These are phyloP conservation scores for Populus hybrid DNA, from an alignment of 441 rosid species.

Conservation along the genomic window DNA sequence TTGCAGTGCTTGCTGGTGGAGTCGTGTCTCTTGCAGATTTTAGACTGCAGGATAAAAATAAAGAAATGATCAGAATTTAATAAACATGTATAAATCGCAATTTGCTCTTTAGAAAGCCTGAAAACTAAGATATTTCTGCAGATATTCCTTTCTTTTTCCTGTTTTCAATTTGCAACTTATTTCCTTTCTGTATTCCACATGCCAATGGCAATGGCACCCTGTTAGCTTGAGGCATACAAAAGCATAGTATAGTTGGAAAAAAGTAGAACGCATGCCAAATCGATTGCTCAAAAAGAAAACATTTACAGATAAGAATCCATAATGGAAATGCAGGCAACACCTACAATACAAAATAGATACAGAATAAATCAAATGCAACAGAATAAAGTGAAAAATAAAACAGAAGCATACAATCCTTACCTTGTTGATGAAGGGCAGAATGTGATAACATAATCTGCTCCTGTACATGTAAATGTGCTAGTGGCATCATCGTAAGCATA, in stretches of 20 bases:
- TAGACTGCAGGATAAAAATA: constrained; percentile 25
- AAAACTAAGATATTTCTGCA: neutral
- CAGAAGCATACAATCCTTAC: constrained; percentile 21
- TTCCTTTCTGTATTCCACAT: neutral
- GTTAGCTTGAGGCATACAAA: neutral
- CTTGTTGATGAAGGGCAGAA: constrained; percentile 73
- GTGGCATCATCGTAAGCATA: constrained; percentile 89
- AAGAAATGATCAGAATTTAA: neutral
- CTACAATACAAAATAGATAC: neutral
- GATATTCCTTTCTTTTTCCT: neutral
- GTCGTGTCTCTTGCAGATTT: constrained; percentile 39
- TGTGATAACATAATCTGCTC: constrained; percentile 72
- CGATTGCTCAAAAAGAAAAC: neutral
- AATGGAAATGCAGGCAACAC: neutral
- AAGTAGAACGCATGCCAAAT: neutral
- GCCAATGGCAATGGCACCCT: neutral
- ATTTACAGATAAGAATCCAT: neutral
- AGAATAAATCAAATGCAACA: neutral
- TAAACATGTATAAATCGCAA: neutral
- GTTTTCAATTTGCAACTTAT: neutral
- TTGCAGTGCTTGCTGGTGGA: constrained; percentile 14
- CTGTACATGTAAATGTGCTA: constrained; percentile 76
- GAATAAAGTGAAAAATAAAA: neutral
- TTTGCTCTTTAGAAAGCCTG: neutral
- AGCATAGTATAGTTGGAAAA: neutral